phyloP scores from a whole-genome alignment of 768 basidiomycete species.

The Guyanaporus albipodus region DNA sequence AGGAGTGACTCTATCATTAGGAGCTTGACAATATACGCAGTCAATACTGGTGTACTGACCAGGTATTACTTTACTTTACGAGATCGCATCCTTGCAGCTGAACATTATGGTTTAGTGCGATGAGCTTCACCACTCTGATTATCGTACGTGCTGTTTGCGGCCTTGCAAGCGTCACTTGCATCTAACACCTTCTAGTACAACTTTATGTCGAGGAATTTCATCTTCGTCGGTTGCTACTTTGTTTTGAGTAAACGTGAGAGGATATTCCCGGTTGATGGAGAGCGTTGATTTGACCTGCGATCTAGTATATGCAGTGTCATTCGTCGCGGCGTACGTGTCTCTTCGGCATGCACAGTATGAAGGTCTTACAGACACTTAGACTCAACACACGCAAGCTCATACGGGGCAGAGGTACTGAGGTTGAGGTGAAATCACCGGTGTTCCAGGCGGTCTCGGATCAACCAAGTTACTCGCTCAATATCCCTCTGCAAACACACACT shows the following conservation, averaged over 20 bases:
- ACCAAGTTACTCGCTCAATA: not conserved
- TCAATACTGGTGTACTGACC: constrained; percentile 62
- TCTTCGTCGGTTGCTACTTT: constrained; percentile 61
- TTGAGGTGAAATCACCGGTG: constrained; percentile 21
- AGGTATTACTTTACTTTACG: constrained; percentile 35
- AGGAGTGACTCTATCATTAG: constrained; percentile 59
- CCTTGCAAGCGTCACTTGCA: not conserved
- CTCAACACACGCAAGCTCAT: constrained; percentile 57
- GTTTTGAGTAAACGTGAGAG: constrained; percentile 60
- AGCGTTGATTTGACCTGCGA: constrained; percentile 1
- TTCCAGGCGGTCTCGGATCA: constrained; percentile 25
- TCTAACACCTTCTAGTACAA: constrained; percentile 45
- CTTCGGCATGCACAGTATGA: not conserved
- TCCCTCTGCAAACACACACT: constrained; percentile 4
- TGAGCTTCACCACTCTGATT: constrained; percentile 47
- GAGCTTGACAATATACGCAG: constrained; percentile 52
- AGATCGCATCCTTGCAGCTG: not conserved
- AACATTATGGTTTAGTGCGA: constrained; percentile 15
- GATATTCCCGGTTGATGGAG: not conserved
- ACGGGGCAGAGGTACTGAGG: constrained; percentile 54
- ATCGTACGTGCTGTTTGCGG: constrained; percentile 38
- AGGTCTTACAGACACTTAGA: constrained; percentile 31
- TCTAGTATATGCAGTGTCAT: constrained; percentile 61
- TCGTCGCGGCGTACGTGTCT: constrained; percentile 55
- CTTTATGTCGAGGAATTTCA: constrained; percentile 48